phyloP scores from a whole-genome alignment of 768 basidiomycete genomes.

The Tylopilus balloui region DNA sequence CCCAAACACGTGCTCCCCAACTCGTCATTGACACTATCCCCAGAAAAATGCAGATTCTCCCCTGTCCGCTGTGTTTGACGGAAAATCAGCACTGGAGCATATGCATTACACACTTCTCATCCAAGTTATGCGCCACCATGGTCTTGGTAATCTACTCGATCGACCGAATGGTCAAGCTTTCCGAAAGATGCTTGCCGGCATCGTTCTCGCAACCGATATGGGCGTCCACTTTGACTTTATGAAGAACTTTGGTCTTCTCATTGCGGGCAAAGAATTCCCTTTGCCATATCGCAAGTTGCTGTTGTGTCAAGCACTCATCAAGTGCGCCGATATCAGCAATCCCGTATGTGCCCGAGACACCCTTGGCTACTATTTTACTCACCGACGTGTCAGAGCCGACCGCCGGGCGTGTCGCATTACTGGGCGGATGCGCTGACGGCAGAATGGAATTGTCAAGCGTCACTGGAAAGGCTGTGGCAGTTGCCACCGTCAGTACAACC shows the following conservation, averaged over 20 bases:
- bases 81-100: conserved; percentile 85
- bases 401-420: conserved; percentile 83
- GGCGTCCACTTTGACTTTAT: conserved; percentile 85
- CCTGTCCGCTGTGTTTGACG: conserved; percentile 81
- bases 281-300: conserved; percentile 55
- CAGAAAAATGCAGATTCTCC: conserved; percentile 95
- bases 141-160: conserved; percentile 65
- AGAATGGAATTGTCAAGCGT: conserved; percentile 89
- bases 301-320: conserved; percentile 87
- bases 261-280: conserved; percentile 38
- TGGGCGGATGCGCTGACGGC: conserved; percentile 87
- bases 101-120: conserved; percentile 85
- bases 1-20: not conserved
- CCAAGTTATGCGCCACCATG: conserved; percentile 75
- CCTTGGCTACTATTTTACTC: conserved; percentile 4
- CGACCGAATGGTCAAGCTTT: conserved; percentile 45
- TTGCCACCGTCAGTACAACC: conserved; percentile 56
- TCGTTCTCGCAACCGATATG: conserved; percentile 95
- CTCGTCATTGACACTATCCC: conserved; percentile 4
- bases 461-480: conserved; percentile 74
- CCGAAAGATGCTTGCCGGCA: conserved; percentile 71
- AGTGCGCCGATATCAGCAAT: conserved; percentile 98
- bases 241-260: conserved; percentile 50
- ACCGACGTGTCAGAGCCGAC: conserved; percentile 63
- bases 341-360: conserved; percentile 57